A percentile compares a stretch with the other conserved stretches of the same genome.
Conservation (phyloP, 2,329 filamentous ascomycete species). For the Fusarium sp. region DNA sequence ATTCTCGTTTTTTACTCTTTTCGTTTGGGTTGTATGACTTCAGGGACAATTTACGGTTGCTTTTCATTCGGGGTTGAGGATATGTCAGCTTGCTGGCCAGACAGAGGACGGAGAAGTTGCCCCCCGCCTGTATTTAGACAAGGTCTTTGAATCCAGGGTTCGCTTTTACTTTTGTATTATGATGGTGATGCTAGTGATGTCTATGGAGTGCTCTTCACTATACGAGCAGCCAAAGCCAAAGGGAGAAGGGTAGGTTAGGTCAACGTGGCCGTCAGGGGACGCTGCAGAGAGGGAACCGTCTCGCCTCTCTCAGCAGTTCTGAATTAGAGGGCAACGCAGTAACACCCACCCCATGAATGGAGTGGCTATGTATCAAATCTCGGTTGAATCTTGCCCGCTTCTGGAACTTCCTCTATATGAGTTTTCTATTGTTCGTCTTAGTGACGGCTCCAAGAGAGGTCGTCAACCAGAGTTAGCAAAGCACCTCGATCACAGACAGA, state of each 20-base stretch:
- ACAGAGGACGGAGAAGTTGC: constrained; percentile 23
- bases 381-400: not conserved
- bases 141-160: constrained; percentile 37
- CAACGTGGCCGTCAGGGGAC: not conserved
- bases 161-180: constrained; percentile 16
- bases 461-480: not conserved
- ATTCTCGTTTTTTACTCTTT: constrained; percentile 16
- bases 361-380: not conserved
- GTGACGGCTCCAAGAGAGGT: not conserved
- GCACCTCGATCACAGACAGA: not conserved
- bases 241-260: not conserved
- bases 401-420: not conserved
- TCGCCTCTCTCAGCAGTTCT: not conserved
- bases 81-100: constrained; percentile 32
- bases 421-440: not conserved
- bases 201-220: not conserved
- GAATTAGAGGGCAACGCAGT: not conserved
- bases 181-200: not conserved
- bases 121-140: constrained; percentile 40
- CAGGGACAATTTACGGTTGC: constrained; percentile 37
- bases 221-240: not conserved
- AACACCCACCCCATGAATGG: not conserved
- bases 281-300: not conserved
- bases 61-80: constrained; percentile 27
- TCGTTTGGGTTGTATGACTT: constrained; percentile 44